Evolutionary conservation across 2,329 filamentous ascomycete genomes (phyloP).

Genomic region (Trichoderma gracile): DNA sequence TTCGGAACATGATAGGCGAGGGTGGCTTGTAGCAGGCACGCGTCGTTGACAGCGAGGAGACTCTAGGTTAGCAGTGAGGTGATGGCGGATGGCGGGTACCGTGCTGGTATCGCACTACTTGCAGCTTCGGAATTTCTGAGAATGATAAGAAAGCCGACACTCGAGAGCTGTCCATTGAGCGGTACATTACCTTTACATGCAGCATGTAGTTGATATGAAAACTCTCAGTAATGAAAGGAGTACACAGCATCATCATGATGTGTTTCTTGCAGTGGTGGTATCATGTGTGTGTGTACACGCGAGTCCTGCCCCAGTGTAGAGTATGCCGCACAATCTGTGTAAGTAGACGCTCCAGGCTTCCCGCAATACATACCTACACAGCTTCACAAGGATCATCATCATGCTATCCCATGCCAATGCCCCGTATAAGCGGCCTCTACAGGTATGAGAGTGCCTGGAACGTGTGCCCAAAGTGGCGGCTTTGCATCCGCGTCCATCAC

Average conservation of each 20-base stretch:
- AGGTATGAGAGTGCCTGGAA: too few species aligned
- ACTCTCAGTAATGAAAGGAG: too few species aligned
- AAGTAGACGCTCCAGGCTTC: neutral
- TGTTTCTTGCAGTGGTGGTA: neutral
- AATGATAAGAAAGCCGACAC: too few species aligned
- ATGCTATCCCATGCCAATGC: neutral
- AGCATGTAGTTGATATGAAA: too few species aligned
- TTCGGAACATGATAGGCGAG: constrained; percentile 19
- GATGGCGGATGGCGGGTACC: neutral
- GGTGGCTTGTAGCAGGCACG: neutral
- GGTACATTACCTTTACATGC: too few species aligned
- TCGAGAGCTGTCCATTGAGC: too few species aligned
- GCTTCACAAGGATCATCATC: neutral
- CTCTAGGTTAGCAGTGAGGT: neutral
- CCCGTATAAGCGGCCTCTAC: neutral
- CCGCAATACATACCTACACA: neutral
- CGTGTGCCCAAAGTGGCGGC: constrained; percentile 3
- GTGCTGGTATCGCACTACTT: neutral
- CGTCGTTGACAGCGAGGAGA: neutral
- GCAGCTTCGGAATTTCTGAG: neutral
- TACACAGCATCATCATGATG: too few species aligned
- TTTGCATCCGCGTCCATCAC: neutral
- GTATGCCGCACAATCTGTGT: neutral
- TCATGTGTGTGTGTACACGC: neutral
- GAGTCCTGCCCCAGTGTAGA: neutral